Percentiles rank a stretch among this genome's conserved stretches.
Conservation (phyloP, 2,329 filamentous ascomycete genomes). For the Trichoderma oligosporum region DNA sequence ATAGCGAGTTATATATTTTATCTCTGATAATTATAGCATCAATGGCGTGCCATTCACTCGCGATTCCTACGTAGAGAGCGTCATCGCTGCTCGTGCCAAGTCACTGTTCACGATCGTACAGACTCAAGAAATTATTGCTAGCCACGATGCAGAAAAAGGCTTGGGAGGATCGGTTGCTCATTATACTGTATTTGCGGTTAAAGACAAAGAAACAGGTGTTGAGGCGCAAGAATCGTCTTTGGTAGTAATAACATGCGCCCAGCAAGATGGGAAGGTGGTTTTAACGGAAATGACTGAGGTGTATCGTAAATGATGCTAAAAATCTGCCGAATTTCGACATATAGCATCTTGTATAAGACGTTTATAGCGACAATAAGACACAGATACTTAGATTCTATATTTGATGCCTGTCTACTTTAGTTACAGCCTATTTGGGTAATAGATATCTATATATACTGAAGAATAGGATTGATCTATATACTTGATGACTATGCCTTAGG, state of each 20-base stretch:
- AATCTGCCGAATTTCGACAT: not conserved
- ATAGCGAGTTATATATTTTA: not conserved
- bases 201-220: not conserved
- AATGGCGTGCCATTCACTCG: not conserved
- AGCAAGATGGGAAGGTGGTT: not conserved
- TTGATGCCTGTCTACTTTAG: too few species aligned
- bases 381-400: too few species aligned
- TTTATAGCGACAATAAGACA: too few species aligned
- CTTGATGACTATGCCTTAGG: too few species aligned
- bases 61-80: not conserved
- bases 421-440: too few species aligned
- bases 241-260: not conserved
- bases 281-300: not conserved
- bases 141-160: not conserved
- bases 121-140: not conserved
- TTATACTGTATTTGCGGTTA: not conserved
- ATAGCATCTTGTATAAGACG: too few species aligned
- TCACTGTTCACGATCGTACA: not conserved
- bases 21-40: not conserved
- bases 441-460: too few species aligned
- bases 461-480: too few species aligned
- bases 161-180: slow-evolving; percentile 1
- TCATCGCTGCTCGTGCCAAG: not conserved
- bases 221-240: not conserved
- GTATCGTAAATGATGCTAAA: not conserved